A percentile compares a stretch with the other conserved stretches of the same genome.
Conservation (phyloP, 257 asterid species). For the Rauvolfia tetraphylla region DNA sequence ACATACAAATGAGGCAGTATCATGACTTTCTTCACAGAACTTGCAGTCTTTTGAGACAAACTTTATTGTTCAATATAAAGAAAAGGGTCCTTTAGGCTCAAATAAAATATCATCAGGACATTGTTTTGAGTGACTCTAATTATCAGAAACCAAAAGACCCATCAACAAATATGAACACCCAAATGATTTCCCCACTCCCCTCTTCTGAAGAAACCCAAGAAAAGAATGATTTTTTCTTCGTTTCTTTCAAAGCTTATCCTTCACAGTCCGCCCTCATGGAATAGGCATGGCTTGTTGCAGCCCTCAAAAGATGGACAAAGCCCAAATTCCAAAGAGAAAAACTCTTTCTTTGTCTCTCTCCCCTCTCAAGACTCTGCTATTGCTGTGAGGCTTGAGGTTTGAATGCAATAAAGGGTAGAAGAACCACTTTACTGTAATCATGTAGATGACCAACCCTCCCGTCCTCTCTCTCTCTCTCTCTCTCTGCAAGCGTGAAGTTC, state of each 20-base stretch:
- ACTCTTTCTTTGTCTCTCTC: constrained; percentile 25
- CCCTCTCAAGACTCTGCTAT: constrained; percentile 15
- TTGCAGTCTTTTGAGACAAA: constrained; percentile 35
- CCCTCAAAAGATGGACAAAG: constrained; percentile 62
- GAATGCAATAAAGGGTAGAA: constrained; percentile 26
- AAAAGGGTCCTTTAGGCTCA: constrained; percentile 31
- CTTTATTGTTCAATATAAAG: constrained; percentile 28
- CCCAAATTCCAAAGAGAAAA: constrained; percentile 47
- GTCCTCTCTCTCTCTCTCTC: too few relatives aligned
- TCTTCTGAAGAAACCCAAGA: constrained; percentile 28
- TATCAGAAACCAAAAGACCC: constrained; percentile 20
- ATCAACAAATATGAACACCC: constrained; percentile 19
- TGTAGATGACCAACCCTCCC: constrained; percentile 5
- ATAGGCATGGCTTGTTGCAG: constrained; percentile 62
- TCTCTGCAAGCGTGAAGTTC: constrained; percentile 38
- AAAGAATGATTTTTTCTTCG: constrained; percentile 9
- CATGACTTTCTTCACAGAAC: constrained; percentile 28
- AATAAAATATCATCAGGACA: constrained; percentile 31
- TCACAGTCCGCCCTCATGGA: constrained; percentile 37
- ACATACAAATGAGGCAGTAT: constrained; percentile 24
- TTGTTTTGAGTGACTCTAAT: constrained; percentile 29
- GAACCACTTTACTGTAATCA: constrained; percentile 31
- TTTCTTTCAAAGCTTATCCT: constrained; percentile 21
- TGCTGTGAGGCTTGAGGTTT: constrained; percentile 21
- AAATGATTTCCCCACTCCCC: constrained; percentile 25